These are phyloP conservation scores for Candida gigantensis DNA, from an alignment of 1,139 yeast species.

Conservation along the genomic window DNA sequence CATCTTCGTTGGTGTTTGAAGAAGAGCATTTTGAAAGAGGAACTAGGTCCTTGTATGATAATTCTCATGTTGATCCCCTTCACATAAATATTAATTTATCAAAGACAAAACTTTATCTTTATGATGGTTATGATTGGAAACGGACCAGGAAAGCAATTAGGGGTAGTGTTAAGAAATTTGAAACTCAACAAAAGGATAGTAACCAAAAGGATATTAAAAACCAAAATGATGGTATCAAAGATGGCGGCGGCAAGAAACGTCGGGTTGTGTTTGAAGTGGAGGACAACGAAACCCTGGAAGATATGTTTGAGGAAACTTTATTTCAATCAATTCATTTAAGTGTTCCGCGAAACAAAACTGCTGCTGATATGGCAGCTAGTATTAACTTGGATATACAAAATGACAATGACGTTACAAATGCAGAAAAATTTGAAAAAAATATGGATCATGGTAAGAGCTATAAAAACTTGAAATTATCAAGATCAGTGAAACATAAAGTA, in stretches of 20 bases:
- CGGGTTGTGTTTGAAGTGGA: constrained; percentile 4
- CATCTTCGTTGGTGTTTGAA: constrained; percentile 12
- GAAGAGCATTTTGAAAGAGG: constrained; percentile 15
- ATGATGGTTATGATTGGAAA: constrained; percentile 94
- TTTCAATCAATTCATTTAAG: constrained; percentile 76
- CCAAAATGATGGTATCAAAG: too few relatives aligned
- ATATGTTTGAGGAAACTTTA: constrained; percentile 59
- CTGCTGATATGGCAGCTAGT: constrained; percentile 47
- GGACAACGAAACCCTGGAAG: constrained; percentile 21
- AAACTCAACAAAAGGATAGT: constrained; percentile 30
- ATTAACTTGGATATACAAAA: constrained; percentile 51
- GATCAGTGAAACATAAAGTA: constrained; percentile 69
- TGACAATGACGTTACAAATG: constrained; percentile 17
- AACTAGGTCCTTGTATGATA: constrained; percentile 4
- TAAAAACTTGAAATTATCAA: constrained; percentile 54
- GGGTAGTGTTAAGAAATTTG: constrained; percentile 63
- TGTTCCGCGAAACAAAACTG: constrained; percentile 52
- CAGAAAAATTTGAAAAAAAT: constrained; percentile 18
- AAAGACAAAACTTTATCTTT: constrained; percentile 53
- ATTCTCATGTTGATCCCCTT: constrained; percentile 25
- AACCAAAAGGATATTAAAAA: constrained; percentile 5
- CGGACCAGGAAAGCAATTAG: constrained; percentile 68
- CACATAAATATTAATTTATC: constrained; percentile 36
- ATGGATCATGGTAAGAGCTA: constrained; percentile 27
- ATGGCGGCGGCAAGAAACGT: too few relatives aligned